Base-by-base conservation (phyloP, 1,139 yeast genomes). In the Kodamaea ohmeri region DNA sequence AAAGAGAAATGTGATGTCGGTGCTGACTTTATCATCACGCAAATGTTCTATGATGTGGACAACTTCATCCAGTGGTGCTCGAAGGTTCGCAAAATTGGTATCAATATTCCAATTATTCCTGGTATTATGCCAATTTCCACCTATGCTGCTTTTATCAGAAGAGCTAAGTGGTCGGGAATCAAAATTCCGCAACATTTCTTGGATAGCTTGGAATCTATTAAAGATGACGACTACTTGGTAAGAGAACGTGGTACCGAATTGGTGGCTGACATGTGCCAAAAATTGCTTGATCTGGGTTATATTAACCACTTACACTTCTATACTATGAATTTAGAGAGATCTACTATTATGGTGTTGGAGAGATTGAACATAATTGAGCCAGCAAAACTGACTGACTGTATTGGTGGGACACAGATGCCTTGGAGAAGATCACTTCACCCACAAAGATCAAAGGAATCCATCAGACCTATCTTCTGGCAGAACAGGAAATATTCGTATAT, bases 121-220 rank as follows among this genome's bases (percentile, higher is more conserved):
- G 98, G 98, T 18, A 89, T 92, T 61, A 92, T 92, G 98, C 98
- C 98, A 16, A 90, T 92, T 45, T 83, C 96, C 14, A 88, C 97
- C 7, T 90, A 90, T 63, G 87, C 95, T 25, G 81, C 96, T 3
- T 92, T 92, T 57, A 63, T 88, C 48, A 82, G 98, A 65, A 79
- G 98, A 56, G 96, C 97, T 12, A 82, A 80, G 43, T 92, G 97
- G 98, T 88, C 96, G 40, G 83, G 84, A 55, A 81, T 92, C 49
- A 63, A 74, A 29, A 75, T 92, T 46, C 98, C 98, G 4, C 73
- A 74, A 47, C 75, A 77, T 42, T 89, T 90, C 59, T 63, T 81
- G 49, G 82, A 78, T 20, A 76, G 67, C 26, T 71, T 92, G 51
- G 92, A 85, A 40, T 90, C 94, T 15, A 80, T 88, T 49, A 87